phyloP scores from a whole-genome alignment of 2,329 filamentous ascomycete species.

The Dryadomyces sulphureus region DNA sequence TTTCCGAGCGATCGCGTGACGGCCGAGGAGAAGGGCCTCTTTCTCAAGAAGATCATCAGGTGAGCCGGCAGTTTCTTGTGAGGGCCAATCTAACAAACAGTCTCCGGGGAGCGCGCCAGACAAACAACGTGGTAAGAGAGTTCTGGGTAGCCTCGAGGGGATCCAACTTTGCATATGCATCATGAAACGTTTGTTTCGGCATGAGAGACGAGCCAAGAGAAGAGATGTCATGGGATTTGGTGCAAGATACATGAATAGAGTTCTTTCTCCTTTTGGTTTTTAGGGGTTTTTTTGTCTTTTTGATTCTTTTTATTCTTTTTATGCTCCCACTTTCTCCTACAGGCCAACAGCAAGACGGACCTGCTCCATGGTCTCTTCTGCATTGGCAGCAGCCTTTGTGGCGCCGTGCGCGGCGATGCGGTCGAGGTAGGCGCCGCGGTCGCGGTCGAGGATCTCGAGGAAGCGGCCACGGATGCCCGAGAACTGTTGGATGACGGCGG shows the following conservation, averaged over 20 bases:
- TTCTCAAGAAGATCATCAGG: slow-evolving; percentile 52
- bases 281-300: background rate
- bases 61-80: slow-evolving; percentile 15
- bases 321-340: slow-evolving; percentile 8
- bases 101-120: slow-evolving; percentile 47
- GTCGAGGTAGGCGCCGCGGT: slow-evolving; percentile 23
- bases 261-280: background rate
- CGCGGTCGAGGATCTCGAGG: slow-evolving; percentile 26
- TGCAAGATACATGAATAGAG: too few relatives aligned
- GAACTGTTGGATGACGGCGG: slow-evolving; percentile 38
- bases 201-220: too few relatives aligned
- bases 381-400: slow-evolving; percentile 44
- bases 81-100: slow-evolving; percentile 20
- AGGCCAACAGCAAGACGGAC: slow-evolving; percentile 38
- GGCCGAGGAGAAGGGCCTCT: slow-evolving; percentile 43
- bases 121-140: slow-evolving; percentile 52
- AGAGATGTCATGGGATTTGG: too few relatives aligned
- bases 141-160: slow-evolving; percentile 59
- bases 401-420: slow-evolving; percentile 44
- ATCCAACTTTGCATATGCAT: slow-evolving; percentile 45
- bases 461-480: slow-evolving; percentile 42
- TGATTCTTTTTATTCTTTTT: background rate
- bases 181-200: slow-evolving; percentile 13
- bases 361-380: slow-evolving; percentile 39
- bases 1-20: slow-evolving; percentile 48